Percentiles rank a stretch among this genome's conserved stretches.
phyloP scores from a whole-genome alignment of 2,329 filamentous ascomycete genomes.

The Arthrobotrys iridis region DNA sequence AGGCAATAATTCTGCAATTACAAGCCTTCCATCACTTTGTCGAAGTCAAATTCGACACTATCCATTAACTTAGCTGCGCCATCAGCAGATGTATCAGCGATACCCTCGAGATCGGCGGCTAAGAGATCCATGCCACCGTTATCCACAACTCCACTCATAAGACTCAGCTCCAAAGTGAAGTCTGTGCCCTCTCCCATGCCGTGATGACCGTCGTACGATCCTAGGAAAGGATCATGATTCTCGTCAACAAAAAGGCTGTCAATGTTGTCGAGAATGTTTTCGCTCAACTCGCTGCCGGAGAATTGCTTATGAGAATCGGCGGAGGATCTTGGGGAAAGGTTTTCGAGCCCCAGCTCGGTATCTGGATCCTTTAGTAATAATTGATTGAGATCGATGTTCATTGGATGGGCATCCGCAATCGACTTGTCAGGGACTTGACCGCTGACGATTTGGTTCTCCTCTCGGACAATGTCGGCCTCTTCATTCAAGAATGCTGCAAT shows the following conservation, averaged over 20 bases:
- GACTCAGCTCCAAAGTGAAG: conserved; percentile 38
- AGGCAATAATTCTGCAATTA: conserved; percentile 14
- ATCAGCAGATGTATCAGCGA: conserved; percentile 48
- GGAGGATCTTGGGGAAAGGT: conserved; percentile 50
- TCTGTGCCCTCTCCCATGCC: conserved; percentile 43
- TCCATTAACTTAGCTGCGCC: conserved; percentile 56
- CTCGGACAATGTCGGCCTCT: conserved; percentile 40
- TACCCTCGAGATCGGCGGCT: conserved; percentile 28
- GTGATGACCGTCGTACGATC: conserved; percentile 55
- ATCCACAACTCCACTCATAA: conserved; percentile 42
- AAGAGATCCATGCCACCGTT: conserved; percentile 37
- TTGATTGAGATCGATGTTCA: conserved; percentile 48
- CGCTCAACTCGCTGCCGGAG: conserved; percentile 54
- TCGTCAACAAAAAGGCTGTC: conserved; percentile 53
- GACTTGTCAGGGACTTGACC: conserved; percentile 32
- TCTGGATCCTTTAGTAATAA: conserved; percentile 52
- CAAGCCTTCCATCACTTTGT: conserved; percentile 58
- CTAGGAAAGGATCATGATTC: conserved; percentile 58
- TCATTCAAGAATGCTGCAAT: conserved; percentile 54
- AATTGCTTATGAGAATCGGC: conserved; percentile 56
- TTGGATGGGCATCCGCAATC: conserved; percentile 28
- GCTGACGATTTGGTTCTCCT: conserved; percentile 34
- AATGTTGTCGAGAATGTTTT: conserved; percentile 55
- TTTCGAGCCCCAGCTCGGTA: conserved; percentile 36
- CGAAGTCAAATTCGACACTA: conserved; percentile 58